Evolutionary conservation across 495 filamentous ascomycete genomes (phyloP).

Genomic region (Hypomontagnella submonticulosa): DNA sequence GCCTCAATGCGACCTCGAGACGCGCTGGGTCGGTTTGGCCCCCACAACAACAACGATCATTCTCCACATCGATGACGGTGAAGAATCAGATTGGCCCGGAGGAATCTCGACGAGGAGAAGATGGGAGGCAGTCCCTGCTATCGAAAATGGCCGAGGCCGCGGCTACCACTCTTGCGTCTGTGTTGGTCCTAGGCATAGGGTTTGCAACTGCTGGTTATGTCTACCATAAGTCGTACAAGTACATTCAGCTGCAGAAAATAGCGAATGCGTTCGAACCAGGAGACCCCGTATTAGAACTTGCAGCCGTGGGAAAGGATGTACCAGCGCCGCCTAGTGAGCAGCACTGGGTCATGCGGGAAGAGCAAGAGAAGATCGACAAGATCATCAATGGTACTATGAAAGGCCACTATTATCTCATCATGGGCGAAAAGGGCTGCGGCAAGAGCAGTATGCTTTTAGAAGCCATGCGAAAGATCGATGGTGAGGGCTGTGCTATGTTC

Average conservation of each 20-base stretch:
- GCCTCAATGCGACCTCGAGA: conserved; percentile 34
- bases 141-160: conserved; percentile 88
- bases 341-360: conserved; percentile 83
- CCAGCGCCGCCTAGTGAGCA: conserved; percentile 62
- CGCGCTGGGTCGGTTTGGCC: conserved; percentile 27
- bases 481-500: conserved; percentile 88
- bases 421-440: conserved; percentile 95
- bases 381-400: conserved; percentile 75
- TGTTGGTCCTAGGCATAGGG: conserved; percentile 78
- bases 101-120: conserved; percentile 19
- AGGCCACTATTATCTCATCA: conserved; percentile 92
- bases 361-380: conserved; percentile 80
- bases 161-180: conserved; percentile 86
- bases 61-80: conserved; percentile 36
- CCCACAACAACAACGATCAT: conserved; percentile 31
- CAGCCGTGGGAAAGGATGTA: conserved; percentile 71
- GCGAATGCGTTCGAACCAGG: conserved; percentile 92
- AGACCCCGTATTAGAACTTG: conserved; percentile 90
- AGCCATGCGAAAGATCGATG: conserved; percentile 90
- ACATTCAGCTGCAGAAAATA: conserved; percentile 87
- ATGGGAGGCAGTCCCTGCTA: conserved; percentile 50
- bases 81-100: conserved; percentile 34
- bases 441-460: conserved; percentile 96
- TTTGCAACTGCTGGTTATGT: conserved; percentile 80
- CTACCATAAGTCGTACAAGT: conserved; percentile 92